Evolutionary conservation across 441 rosid genomes (phyloP).

Genomic region (Eruca vesicaria): DNA sequence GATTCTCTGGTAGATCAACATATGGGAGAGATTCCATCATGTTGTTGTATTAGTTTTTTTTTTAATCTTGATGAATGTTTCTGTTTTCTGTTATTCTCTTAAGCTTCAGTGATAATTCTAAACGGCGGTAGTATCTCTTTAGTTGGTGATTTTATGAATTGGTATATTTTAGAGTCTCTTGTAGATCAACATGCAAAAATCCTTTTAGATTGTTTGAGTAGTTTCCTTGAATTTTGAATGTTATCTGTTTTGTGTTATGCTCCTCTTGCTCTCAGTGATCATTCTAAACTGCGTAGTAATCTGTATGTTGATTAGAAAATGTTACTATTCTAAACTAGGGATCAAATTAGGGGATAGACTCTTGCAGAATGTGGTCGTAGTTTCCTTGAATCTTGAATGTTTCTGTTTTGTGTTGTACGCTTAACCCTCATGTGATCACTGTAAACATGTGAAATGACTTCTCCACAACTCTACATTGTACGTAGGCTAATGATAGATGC

Average conservation of each 20-base stretch:
- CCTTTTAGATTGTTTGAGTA: no score
- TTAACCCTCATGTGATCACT: not conserved
- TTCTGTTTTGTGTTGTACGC: not conserved
- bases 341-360: not conserved
- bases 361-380: not conserved
- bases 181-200: no score
- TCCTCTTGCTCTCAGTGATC: not conserved
- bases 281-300: not conserved
- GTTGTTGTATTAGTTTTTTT: no score
- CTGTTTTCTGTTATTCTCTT: not conserved
- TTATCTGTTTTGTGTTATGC: not conserved
- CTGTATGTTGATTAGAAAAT: not conserved
- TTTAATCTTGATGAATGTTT: not conserved
- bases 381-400: not conserved
- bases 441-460: not conserved
- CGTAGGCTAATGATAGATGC: no score
- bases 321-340: not conserved
- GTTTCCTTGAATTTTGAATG: not conserved
- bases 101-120: not conserved
- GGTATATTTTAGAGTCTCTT: no score
- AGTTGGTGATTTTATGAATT: no score
- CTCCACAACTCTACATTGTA: not conserved
- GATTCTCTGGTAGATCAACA: not conserved
- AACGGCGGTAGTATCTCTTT: not conserved
- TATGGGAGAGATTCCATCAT: not conserved